Evolutionary conservation across 768 basidiomycete genomes (phyloP), one percentile per base, ranked within the genome.

Genomic region (Mycena galopus): DNA sequence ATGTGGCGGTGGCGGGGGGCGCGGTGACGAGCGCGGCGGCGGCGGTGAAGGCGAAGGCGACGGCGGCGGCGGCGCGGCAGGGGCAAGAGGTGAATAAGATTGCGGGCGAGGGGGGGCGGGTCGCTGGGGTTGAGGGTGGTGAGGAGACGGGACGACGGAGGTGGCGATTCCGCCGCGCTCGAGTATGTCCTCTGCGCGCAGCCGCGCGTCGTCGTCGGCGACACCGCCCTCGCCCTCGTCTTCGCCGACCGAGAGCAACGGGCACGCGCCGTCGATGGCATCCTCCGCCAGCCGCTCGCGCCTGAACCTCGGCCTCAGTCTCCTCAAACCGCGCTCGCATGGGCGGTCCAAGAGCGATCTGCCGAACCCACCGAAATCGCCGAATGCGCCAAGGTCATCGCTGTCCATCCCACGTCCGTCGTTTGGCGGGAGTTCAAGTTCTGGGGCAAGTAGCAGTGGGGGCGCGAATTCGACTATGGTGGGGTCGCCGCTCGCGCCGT

Each of bases 251-350:
- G 69, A 63, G 0, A 64, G 63, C 80, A 57, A 39, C 73, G 68
- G 53, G 72, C 64, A 23, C 71, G 59, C 9, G 42, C 47, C 63
- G 67, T 39, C 42, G 42, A 44, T 44, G 42, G 42, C 23, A 23
- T 51, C 50, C 23, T 12, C 25, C 50, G 27, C 75, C 64, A 82
- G 83, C 30, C 81, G 81, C 51, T 87, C 86, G n/a, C 83, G 81
- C 42, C 76, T 88, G 61, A 83, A 82, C 29, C 74, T 88, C 47
- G 85, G 84, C 2, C 82, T 84, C 10, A 82, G 84, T 42, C 72
- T 90, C 27, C 78, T 90, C 56, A 88, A 86, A 70, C 84, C 87
- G 39, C 80, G 80, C 56, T 76, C 82, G 23, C 86, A 88, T 78
- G 69, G 61, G 14, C 81, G 87, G 55, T 84, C 84, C 50, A 83